Percentiles rank a stretch among this genome's conserved stretches.
Conservation (phyloP, 2,329 filamentous ascomycete genomes). For the Basipetospora chlamydospora region DNA sequence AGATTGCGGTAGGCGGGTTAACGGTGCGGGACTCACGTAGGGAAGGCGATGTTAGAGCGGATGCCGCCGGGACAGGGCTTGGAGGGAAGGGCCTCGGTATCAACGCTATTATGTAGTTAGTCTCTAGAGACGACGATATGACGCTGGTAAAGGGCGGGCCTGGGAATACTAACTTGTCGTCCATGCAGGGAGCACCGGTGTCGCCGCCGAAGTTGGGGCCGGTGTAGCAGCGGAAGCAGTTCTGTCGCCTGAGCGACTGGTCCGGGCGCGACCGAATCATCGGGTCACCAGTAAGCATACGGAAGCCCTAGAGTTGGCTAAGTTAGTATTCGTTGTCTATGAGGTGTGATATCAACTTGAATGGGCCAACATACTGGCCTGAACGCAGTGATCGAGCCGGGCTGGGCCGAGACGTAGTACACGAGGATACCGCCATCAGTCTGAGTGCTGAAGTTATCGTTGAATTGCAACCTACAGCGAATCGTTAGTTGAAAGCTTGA, state of each 20-base stretch:
- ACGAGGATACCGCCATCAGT: constrained; percentile 23
- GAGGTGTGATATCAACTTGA: neutral
- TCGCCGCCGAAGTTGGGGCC: constrained; percentile 28
- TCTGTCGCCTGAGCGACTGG: constrained; percentile 22
- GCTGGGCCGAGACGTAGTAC: constrained; percentile 21
- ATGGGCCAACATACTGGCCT: constrained; percentile 21
- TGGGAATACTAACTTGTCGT: constrained; percentile 17
- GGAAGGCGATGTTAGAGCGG: constrained; percentile 37
- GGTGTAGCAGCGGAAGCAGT: constrained; percentile 33
- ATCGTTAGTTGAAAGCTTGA: neutral
- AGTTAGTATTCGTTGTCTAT: neutral
- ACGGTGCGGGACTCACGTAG: constrained; percentile 18
- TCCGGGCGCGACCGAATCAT: constrained; percentile 19
- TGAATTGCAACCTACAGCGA: constrained; percentile 33
- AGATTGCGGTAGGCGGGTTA: constrained; percentile 45
- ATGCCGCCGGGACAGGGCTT: constrained; percentile 34
- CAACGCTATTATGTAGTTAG: constrained; percentile 16
- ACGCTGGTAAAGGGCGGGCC: neutral
- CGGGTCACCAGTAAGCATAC: constrained; percentile 30
- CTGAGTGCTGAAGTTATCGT: constrained; percentile 34
- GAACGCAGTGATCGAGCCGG: constrained; percentile 24
- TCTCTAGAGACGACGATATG: neutral
- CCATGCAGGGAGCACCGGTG: constrained; percentile 30
- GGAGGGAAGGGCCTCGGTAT: constrained; percentile 33
- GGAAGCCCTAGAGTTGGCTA: constrained; percentile 21